phyloP scores from a whole-genome alignment of 1,284 basidiomycete species.

The Pseudozyma sp. region DNA sequence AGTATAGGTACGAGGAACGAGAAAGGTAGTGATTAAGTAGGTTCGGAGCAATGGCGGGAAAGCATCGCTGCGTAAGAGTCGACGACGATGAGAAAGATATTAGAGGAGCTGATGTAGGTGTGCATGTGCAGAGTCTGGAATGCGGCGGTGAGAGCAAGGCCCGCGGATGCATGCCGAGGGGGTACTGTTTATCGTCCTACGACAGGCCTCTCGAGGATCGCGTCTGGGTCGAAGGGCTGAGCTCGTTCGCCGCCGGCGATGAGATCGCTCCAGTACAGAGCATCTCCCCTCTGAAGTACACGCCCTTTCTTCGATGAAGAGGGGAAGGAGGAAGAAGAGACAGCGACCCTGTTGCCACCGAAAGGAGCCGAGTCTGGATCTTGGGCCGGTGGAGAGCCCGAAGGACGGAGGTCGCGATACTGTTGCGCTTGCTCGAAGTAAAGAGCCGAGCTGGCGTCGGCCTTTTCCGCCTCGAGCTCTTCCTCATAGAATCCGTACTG shows the following conservation, averaged over 20 bases:
- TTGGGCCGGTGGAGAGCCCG: slow-evolving; percentile 4
- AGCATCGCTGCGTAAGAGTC: too few species aligned
- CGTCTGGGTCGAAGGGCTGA: slow-evolving; percentile 59
- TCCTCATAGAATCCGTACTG: slow-evolving; percentile 30
- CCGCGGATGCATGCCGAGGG: background rate
- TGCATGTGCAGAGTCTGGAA: too few species aligned
- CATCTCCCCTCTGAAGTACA: slow-evolving; percentile 75
- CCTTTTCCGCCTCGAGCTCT: slow-evolving; percentile 48
- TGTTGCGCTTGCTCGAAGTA: slow-evolving; percentile 23
- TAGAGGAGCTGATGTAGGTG: too few species aligned
- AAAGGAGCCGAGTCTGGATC: background rate
- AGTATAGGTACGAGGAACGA: too few species aligned
- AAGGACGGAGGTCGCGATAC: slow-evolving; percentile 12
- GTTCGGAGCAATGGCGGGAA: too few species aligned
- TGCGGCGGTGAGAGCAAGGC: background rate
- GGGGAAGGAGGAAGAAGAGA: background rate
- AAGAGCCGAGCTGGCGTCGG: slow-evolving; percentile 22
- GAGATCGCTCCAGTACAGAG: slow-evolving; percentile 83
- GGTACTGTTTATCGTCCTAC: slow-evolving; percentile 41
- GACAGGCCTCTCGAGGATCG: slow-evolving; percentile 52
- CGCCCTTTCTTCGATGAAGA: slow-evolving; percentile 24
- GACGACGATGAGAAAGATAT: too few species aligned
- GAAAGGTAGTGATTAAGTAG: too few species aligned
- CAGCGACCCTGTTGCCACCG: slow-evolving; percentile 1
- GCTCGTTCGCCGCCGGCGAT: slow-evolving; percentile 76